phyloP scores from a whole-genome alignment of 306 rosid genomes.

The Prunus padus region DNA sequence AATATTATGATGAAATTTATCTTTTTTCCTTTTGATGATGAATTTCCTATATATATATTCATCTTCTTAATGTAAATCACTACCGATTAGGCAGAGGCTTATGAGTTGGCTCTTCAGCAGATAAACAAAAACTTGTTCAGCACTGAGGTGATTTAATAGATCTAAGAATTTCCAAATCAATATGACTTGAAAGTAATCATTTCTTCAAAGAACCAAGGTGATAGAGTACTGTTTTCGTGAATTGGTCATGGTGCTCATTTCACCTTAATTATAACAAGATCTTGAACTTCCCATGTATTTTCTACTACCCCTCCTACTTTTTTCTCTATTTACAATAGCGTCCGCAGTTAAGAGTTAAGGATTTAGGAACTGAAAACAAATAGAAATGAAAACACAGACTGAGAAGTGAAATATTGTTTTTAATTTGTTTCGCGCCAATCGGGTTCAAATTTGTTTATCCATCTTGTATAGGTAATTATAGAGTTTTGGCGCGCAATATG shows the following conservation, averaged over 20 bases:
- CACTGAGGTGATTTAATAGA: not conserved
- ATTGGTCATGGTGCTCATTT: not conserved
- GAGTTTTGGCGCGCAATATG: too few relatives aligned
- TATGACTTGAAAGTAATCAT: not conserved
- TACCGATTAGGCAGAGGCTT: not conserved
- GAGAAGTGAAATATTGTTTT: too few relatives aligned
- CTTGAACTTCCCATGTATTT: not conserved
- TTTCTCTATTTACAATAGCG: too few relatives aligned
- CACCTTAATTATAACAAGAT: not conserved
- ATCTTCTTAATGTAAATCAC: not conserved
- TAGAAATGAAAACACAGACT: too few relatives aligned
- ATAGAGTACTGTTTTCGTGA: not conserved
- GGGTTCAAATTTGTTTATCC: too few relatives aligned
- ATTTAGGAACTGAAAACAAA: too few relatives aligned
- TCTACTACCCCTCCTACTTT: too few relatives aligned
- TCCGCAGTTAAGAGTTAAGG: too few relatives aligned
- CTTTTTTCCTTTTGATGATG: not conserved
- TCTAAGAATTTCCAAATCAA: not conserved
- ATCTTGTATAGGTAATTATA: too few relatives aligned
- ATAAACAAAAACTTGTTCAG: not conserved
- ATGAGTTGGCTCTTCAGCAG: not conserved
- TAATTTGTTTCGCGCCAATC: too few relatives aligned
- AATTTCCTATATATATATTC: not conserved
- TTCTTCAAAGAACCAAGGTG: not conserved
- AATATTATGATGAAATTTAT: not conserved